These are phyloP conservation scores for Gynochthodes officinalis DNA, from an alignment of 257 asterid genomes.

Conservation along the genomic window DNA sequence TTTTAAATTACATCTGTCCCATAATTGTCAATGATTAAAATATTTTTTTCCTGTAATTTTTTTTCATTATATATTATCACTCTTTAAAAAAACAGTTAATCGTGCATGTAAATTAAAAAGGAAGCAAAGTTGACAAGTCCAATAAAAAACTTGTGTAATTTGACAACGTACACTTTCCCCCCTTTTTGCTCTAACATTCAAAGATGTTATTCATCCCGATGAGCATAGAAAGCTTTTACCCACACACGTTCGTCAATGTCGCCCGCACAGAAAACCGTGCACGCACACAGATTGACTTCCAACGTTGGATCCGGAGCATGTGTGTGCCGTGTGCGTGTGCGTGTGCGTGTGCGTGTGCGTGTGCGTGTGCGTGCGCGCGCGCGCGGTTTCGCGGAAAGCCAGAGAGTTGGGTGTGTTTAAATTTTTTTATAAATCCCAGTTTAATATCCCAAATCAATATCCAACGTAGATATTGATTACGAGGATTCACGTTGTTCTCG, in stretches of 20 bases:
- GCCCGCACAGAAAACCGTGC: slow-evolving; percentile 17
- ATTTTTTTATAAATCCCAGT: background rate
- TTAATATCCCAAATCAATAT: background rate
- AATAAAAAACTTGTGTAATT: background rate
- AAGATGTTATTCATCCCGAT: no score
- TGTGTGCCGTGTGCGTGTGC: no score
- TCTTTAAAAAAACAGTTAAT: background rate
- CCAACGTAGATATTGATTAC: background rate
- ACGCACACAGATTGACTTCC: slow-evolving; percentile 18
- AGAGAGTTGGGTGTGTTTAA: background rate
- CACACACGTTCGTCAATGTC: slow-evolving; percentile 4
- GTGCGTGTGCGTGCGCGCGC: background rate
- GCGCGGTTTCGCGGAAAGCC: slow-evolving; percentile 8
- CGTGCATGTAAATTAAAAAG: background rate
- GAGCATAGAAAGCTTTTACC: no score
- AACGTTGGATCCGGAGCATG: slow-evolving; percentile 24
- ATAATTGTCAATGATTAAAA: no score
- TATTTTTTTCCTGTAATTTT: no score
- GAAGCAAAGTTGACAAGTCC: slow-evolving; percentile 1
- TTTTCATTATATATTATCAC: no score
- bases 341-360: no score
- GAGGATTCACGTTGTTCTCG: slow-evolving; percentile 1
- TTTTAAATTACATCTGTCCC: no score
- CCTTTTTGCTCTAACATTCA: no score
- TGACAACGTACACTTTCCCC: no score